A percentile compares a stretch with the other conserved stretches of the same genome.
Evolutionary conservation across 2,329 filamentous ascomycete genomes (phyloP).

Genomic region (Penicillium sclerotigenum): DNA sequence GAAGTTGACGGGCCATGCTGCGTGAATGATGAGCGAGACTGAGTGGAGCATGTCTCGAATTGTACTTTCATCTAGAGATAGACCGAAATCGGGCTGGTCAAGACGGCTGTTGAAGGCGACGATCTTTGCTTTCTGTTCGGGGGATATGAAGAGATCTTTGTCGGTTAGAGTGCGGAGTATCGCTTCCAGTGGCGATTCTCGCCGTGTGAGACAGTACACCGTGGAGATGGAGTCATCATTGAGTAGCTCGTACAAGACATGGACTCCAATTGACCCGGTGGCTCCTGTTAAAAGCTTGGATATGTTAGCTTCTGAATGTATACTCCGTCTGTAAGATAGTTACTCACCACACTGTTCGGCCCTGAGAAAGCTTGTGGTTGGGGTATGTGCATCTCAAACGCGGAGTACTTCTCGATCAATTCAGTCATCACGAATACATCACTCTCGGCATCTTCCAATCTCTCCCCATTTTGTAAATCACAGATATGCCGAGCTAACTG

Average conservation of each 20-base stretch:
- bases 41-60: slow-evolving; percentile 41
- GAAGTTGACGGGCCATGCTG: slow-evolving; percentile 58
- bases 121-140: slow-evolving; percentile 34
- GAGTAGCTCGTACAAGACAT: slow-evolving; percentile 40
- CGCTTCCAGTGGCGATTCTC: slow-evolving; percentile 19
- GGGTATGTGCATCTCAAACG: slow-evolving; percentile 35
- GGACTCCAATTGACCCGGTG: slow-evolving; percentile 45
- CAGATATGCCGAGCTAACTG: slow-evolving; percentile 37
- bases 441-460: slow-evolving; percentile 10
- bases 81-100: slow-evolving; percentile 42
- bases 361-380: slow-evolving; percentile 22
- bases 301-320: background rate
- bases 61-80: slow-evolving; percentile 29
- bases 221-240: slow-evolving; percentile 33
- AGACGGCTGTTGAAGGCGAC: slow-evolving; percentile 41
- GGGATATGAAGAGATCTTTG: slow-evolving; percentile 23
- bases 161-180: slow-evolving; percentile 22
- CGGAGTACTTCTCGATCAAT: slow-evolving; percentile 48
- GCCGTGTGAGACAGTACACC: slow-evolving; percentile 41
- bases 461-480: slow-evolving; percentile 27
- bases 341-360: slow-evolving; percentile 24
- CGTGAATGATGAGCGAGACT: slow-evolving; percentile 50
- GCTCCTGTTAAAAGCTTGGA: slow-evolving; percentile 42
- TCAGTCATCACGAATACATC: slow-evolving; percentile 38
- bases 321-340: background rate